Evolutionary conservation across 495 filamentous ascomycete genomes (phyloP), one percentile per base, ranked within the genome.

Genomic region (Penicillium paxilli): DNA sequence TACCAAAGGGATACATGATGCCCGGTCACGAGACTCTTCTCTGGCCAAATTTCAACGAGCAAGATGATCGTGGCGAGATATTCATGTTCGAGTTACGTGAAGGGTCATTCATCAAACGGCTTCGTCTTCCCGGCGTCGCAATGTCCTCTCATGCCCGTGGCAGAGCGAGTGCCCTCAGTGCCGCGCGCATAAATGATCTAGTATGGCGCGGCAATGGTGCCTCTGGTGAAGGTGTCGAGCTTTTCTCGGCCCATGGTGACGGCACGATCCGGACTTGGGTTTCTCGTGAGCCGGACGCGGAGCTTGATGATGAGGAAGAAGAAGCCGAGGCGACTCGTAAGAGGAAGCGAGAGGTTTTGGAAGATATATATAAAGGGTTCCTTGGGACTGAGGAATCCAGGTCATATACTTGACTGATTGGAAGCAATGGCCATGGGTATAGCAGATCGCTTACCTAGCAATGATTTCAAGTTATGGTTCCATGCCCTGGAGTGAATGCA

Each of bases 21-120:
- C 65, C 80, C 0, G 78, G 80, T 1, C 77, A 81, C 37, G 83
- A 89, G 54, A 68, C 88, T 2, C 74, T 96, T 3, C 80, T 90
- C 49, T 94, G 86, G 72, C 82, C 89, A 0, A 94, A 91, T 51
- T 85, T 88, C 55, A 81, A 76, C 44, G 73, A 78, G 20, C 59
- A 66, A 25, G 90, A 92, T 55, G 74, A 76, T 38, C 69, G 72
- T 20, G 76, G 76, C 1, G 79, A 82, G 63, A 85, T 96, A 7
- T 73, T 95, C 21, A 80, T 87, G 62, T 85, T 89, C 55, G 87
- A 90, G 55, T 70, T 94, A 3, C 83, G 87, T 38, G 83, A 91
- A 54, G 91, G 91, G 0, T 79, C 73, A n/a, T 74, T 91, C 24
- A 57, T 92, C 17, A 89, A 88, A 51, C 80, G 84, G 19, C 72